Evolutionary conservation across 73 alveolate species (phyloP), one percentile per base, ranked within the genome.

Genomic region (Paramecium biaurelia): DNA sequence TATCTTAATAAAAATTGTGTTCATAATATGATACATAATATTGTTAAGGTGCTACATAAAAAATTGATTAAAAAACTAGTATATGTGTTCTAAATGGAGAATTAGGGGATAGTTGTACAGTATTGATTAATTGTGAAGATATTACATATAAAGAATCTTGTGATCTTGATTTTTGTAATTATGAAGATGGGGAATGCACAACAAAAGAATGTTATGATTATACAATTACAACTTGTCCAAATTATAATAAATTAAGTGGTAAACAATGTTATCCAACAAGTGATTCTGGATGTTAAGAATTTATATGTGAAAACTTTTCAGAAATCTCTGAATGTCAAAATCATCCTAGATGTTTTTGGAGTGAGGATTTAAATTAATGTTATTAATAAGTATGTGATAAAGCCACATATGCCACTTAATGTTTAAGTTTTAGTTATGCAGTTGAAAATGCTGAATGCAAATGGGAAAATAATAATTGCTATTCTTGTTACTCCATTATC

Each of bases 301-400:
- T 34, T 41, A 0, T 28, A 74, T 74, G 87, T 9, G 45, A 37
- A 11, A 28, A 74, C 5, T 14, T 74, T 18, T 0, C 20, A 0
- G 32, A 34, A 37, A 37, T 41, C 0, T 15, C 14, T 30, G 67
- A 74, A 4, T 74, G 87, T 74, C n/a, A 34, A 35, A 74, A 28
- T 74, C 87, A 74, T 74, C 87, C 87, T 15, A n/a, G 57, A n/a
- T 74, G 87, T 37, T 34, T 41, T n/a, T 74, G 87, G 87, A 41
- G 87, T 37, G 30, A 74, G 5, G 34, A 34, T n/a, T 37, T 74
- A 34, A 74, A 74, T n/a, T 74, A 1, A 32, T 74, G 87, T 74
- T 30, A 37, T 74, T 18, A 74, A 74, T 34, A 37, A 5, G 9
- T 18, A 1, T 74, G 87, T 37, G 57, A 34, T 10, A 37, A 74